These are phyloP conservation scores for Nicotiana obtusifolia DNA, from an alignment of 257 asterid species.

Conservation along the genomic window DNA sequence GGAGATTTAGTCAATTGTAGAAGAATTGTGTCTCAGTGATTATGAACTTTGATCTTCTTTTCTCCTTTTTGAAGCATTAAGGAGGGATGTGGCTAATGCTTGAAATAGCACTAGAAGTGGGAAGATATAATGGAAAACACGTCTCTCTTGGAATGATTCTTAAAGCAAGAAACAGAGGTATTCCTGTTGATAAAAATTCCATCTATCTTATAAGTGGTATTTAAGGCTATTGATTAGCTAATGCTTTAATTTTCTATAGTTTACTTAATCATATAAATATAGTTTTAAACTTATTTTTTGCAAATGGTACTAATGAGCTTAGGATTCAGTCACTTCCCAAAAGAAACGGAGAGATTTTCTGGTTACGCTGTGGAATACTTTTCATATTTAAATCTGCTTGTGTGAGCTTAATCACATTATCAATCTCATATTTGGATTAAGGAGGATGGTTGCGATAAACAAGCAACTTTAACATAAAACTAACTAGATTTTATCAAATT, in stretches of 20 bases:
- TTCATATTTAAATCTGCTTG: neutral
- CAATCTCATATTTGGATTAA: too few species aligned
- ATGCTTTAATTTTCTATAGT: neutral
- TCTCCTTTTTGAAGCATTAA: conserved; percentile 3
- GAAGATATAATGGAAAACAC: conserved; percentile 2
- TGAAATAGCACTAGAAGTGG: neutral
- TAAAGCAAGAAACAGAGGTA: neutral
- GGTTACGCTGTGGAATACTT: neutral
- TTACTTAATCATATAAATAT: neutral
- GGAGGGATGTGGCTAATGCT: conserved; percentile 1
- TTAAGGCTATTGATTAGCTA: neutral
- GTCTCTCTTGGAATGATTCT: neutral
- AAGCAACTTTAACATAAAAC: too few species aligned
- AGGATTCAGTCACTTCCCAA: too few species aligned
- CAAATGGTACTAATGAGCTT: too few species aligned
- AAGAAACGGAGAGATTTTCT: neutral
- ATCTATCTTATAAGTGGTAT: neutral
- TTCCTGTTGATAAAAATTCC: neutral
- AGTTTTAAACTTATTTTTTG: too few species aligned
- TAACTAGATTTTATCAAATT: too few species aligned
- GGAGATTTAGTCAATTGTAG: conserved; percentile 7
- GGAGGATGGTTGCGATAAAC: too few species aligned
- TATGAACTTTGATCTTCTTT: neutral
- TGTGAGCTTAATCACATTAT: too few species aligned
- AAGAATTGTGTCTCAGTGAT: neutral